These are phyloP conservation scores for Kodamaea plutei DNA, from an alignment of 1,139 yeast species.

Conservation along the genomic window DNA sequence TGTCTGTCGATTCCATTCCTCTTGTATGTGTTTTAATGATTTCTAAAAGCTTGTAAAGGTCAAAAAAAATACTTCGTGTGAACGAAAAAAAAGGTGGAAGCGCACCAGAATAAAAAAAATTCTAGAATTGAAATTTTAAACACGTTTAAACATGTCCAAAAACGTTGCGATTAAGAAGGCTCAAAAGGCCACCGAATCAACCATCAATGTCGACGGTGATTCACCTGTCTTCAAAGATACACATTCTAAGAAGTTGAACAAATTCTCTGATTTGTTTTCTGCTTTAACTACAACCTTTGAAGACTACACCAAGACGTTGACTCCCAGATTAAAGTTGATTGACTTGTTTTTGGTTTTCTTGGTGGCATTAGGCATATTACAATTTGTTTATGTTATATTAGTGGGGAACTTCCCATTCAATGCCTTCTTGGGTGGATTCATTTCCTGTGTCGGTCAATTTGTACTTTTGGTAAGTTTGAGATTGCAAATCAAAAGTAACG, in stretches of 20 bases:
- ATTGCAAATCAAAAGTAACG: slow-evolving; percentile 45
- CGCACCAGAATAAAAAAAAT: no score
- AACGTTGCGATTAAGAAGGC: slow-evolving; percentile 31
- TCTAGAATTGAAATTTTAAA: slow-evolving; percentile 1
- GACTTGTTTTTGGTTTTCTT: slow-evolving; percentile 75
- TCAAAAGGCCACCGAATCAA: slow-evolving; percentile 14
- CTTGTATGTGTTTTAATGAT: no score
- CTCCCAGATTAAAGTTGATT: slow-evolving; percentile 58
- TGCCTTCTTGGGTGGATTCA: slow-evolving; percentile 92
- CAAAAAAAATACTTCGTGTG: no score
- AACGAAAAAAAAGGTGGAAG: no score
- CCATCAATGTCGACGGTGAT: slow-evolving; percentile 5
- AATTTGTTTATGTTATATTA: slow-evolving; percentile 69
- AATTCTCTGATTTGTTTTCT: slow-evolving; percentile 39
- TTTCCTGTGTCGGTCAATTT: slow-evolving; percentile 91
- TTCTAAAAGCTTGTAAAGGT: no score
- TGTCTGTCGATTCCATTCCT: not conserved
- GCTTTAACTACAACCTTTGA: slow-evolving; percentile 47
- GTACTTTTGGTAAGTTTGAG: slow-evolving; percentile 80
- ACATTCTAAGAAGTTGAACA: no score
- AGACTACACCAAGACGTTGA: slow-evolving; percentile 40
- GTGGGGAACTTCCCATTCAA: slow-evolving; percentile 95
- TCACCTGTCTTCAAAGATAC: no score
- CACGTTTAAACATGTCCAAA: slow-evolving; percentile 32
- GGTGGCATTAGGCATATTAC: slow-evolving; percentile 70